phyloP scores from a whole-genome alignment of 805 yeast species.

The Kodamaea neixiangensis region DNA sequence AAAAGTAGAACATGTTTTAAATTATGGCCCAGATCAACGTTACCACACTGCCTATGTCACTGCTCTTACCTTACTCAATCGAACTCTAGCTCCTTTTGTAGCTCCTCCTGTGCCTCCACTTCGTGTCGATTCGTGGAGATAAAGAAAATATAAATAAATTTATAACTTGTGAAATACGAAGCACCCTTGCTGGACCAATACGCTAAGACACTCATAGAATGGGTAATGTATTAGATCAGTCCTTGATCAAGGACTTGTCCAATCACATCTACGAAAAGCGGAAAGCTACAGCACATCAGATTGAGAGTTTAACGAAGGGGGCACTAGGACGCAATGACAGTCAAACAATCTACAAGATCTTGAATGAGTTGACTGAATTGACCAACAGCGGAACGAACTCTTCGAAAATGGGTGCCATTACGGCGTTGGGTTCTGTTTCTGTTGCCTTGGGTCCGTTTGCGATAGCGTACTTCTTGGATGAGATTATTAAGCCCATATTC shows the following conservation, averaged over 20 bases:
- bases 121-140: not conserved
- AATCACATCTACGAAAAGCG: constrained; percentile 49
- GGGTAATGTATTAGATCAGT: constrained; percentile 32
- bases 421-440: constrained; percentile 94
- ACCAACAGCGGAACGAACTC: constrained; percentile 71
- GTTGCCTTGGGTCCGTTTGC: constrained; percentile 87
- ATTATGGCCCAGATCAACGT: no score
- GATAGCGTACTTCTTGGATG: constrained; percentile 79
- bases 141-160: no score
- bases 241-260: constrained; percentile 43
- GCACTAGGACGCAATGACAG: constrained; percentile 61
- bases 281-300: constrained; percentile 55
- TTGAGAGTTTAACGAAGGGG: constrained; percentile 76
- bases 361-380: constrained; percentile 78
- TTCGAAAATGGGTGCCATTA: constrained; percentile 86
- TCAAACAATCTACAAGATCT: constrained; percentile 59
- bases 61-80: no score
- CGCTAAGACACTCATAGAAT: not conserved
- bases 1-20: no score
- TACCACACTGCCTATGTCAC: no score
- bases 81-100: not conserved
- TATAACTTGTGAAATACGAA: not conserved
- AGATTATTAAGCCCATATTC: constrained; percentile 87
- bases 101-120: not conserved
- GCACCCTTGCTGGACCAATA: not conserved